phyloP scores from a whole-genome alignment of 257 asterid species.

The Paraleonurus japonicus region DNA sequence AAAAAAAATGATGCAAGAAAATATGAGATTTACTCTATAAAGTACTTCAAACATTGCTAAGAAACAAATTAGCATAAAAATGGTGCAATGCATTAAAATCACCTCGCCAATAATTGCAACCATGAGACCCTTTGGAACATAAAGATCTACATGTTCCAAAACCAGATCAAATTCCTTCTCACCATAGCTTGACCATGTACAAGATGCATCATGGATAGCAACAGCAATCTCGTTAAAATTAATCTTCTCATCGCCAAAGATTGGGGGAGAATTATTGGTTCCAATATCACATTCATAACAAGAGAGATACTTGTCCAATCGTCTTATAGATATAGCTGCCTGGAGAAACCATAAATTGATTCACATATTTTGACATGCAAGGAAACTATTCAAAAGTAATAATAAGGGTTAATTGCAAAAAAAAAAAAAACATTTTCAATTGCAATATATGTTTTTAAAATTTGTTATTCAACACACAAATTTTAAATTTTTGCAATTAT shows the following conservation, averaged over 20 bases:
- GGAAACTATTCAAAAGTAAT: background rate
- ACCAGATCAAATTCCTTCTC: conserved; percentile 55
- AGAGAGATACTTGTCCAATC: conserved; percentile 76
- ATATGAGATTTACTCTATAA: background rate
- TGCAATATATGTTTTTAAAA: too few species aligned
- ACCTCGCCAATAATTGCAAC: conserved; percentile 94
- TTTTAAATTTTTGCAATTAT: too few species aligned
- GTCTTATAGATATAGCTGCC: conserved; percentile 86
- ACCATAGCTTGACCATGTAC: conserved; percentile 83
- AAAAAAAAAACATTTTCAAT: too few species aligned
- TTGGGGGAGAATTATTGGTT: conserved; percentile 25
- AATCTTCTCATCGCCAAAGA: conserved; percentile 32
- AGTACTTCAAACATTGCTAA: conserved; percentile 1
- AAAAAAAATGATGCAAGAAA: conserved; percentile 1
- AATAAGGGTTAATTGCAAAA: background rate
- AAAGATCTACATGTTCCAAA: conserved; percentile 54
- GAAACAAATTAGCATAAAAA: background rate
- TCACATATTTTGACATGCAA: conserved; percentile 5
- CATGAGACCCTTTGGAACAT: conserved; percentile 66
- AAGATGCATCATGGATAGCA: conserved; percentile 59
- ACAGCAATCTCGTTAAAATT: conserved; percentile 47
- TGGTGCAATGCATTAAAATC: conserved; percentile 9
- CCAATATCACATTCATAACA: conserved; percentile 50
- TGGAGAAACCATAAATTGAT: conserved; percentile 28
- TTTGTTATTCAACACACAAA: too few species aligned